Evolutionary conservation across 257 asterid species (phyloP), one percentile per base, ranked within the genome.

Genomic region (Nicotiana undulata): DNA sequence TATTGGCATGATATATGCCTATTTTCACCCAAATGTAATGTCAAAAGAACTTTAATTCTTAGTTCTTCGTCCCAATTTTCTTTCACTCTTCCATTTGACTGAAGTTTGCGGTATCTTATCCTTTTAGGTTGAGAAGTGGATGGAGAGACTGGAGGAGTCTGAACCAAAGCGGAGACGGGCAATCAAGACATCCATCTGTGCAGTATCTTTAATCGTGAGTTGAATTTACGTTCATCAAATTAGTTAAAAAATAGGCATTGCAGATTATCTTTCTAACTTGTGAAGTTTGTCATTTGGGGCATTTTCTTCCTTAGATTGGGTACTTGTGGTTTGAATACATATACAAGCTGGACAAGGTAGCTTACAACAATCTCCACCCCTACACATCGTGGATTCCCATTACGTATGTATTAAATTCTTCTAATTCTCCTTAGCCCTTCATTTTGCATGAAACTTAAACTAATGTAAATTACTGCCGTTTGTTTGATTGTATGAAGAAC

Each of bases 371-470:
- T 91, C 92, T 90, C 79, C 99, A 95, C 81, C 98, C 99, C 1
- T 95, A 95, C 92, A 95, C 99, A 15, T 95, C 99, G 79, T 95
- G 99, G 99, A 93, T 95, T 81, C 99, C 99, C 65, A 95, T 95
- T 80, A 90, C 96, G 99, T 95, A 66, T 31, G 97, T 88, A 78
- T 63, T 58, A 26, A 17, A 11, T 15, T 34, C 61, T 81, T 68
- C 64, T 68, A 26, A 9, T 46, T 63, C 63, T 79, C 52, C 26
- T 44, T 46, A 13, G 29, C 61, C 11, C 40, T 49, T 74, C 24
- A 74, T 49, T 49, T 74, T 74, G 9, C 61, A 49, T 0, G 5
- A 49, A 74, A 44, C 77, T 12, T 12, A 44, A 11, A 22, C 4
- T 44, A 44, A 70, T 13, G 77, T 22, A 70, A 37, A n/a, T 68